Evolutionary conservation across 768 basidiomycete genomes (phyloP).

Genomic region (Tylopilus plumbeoviolaceoides): DNA sequence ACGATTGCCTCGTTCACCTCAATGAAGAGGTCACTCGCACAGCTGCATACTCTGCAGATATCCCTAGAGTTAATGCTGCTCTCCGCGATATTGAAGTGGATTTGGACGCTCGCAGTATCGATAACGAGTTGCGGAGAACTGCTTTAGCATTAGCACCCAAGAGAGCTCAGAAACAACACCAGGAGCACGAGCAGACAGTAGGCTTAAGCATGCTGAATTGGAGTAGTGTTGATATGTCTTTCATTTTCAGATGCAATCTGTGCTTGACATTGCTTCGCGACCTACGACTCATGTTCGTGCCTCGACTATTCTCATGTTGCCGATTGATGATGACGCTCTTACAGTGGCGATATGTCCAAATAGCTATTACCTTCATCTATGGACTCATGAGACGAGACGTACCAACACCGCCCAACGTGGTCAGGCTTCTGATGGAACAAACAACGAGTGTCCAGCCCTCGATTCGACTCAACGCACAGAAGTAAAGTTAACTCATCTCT

Average conservation of each 20-base stretch:
- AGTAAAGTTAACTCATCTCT: constrained; percentile 35
- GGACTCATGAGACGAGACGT: constrained; percentile 63
- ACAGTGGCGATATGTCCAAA: constrained; percentile 84
- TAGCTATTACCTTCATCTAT: constrained; percentile 57
- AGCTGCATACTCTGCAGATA: constrained; percentile 51
- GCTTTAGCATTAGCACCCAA: constrained; percentile 40
- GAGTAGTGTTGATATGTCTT: not conserved
- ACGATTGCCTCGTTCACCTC: constrained; percentile 56
- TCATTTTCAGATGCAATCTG: constrained; percentile 46
- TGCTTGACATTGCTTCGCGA: constrained; percentile 56
- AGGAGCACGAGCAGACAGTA: constrained; percentile 50
- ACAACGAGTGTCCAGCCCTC: constrained; percentile 67
- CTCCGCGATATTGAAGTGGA: constrained; percentile 47
- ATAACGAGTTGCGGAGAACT: constrained; percentile 40
- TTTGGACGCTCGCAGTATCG: constrained; percentile 41
- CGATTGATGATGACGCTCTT: constrained; percentile 8
- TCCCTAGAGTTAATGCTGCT: constrained; percentile 45
- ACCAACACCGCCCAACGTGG: constrained; percentile 47
- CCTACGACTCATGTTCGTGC: constrained; percentile 69
- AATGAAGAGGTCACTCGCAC: constrained; percentile 65
- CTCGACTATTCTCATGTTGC: not conserved
- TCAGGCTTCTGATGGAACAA: constrained; percentile 61
- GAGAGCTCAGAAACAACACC: constrained; percentile 44
- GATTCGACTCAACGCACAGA: constrained; percentile 61
- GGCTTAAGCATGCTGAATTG: constrained; percentile 6